Base-by-base conservation (phyloP, 2,329 filamentous ascomycete genomes). In the Exophiala sideris region DNA sequence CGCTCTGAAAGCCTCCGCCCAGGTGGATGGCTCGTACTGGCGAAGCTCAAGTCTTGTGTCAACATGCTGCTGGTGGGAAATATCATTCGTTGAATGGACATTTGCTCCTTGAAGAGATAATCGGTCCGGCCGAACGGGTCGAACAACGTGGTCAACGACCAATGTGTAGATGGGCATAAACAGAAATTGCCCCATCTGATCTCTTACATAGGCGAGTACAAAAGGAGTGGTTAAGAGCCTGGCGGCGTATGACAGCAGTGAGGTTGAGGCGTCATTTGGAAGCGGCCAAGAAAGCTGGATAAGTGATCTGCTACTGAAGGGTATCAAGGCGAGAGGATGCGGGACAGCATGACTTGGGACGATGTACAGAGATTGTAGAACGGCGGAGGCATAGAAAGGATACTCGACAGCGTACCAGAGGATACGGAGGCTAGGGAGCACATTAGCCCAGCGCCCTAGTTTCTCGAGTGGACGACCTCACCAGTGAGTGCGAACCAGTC, bases 361-460 rank as follows among this genome's bases (percentile, higher is more conserved):
- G 16, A 76, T 64, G 36, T 71, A 69, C 24, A 76, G 68, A 16
- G 68, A 68, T 56, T 76, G 73, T 14, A 76, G 64, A 12, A 73
- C 55, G 18, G 72, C 71, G 52, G 73, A 73, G 64, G 74, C 70
- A 52, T 75, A 70, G 21, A 69, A 65, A 56, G 75, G 72, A 45
- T 73, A 66, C 24, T 72, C 69, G 8, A 74, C 53, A 12, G 70
- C 59, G 45, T 73, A 69, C 34, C 73, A 60, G 2, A 63, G 62
- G 20, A 66, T 64, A 58, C 67, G 66, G 18, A 68, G 56, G 33
- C 73, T 76, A 40, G 32, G 21, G 12, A 49, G n/a, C 21, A 29
- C 24, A 41, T 68, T 47, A 67, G 65, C 40, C 45, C 55, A 18
- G 29, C n/a, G 18, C 16, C 3, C 18, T 2, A 52, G 39, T 16